phyloP scores from a whole-genome alignment of 495 filamentous ascomycete species.

The Elasticomyces elasticus region DNA sequence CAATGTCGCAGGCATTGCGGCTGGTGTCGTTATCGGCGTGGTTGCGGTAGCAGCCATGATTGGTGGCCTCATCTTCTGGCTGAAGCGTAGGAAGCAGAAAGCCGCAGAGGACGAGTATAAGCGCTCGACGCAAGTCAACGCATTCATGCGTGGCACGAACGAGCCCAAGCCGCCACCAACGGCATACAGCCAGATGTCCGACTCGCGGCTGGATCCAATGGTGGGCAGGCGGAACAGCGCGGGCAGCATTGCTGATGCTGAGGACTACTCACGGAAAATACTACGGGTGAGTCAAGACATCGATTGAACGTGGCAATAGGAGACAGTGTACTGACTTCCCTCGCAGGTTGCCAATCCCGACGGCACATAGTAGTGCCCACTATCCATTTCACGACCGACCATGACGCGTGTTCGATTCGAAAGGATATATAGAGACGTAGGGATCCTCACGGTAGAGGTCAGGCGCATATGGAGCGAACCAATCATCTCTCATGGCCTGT shows the following conservation, averaged over 20 bases:
- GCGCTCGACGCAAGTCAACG: conserved; percentile 58
- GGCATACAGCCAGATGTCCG: conserved; percentile 52
- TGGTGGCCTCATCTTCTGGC: conserved; percentile 62
- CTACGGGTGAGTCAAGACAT: conserved; percentile 59
- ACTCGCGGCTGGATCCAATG: conserved; percentile 77
- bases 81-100: conserved; percentile 62
- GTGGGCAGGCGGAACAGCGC: conserved; percentile 85
- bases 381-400: neutral
- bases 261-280: conserved; percentile 93
- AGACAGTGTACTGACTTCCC: conserved; percentile 1
- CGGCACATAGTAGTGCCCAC: neutral
- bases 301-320: too few species aligned
- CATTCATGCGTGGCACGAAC: conserved; percentile 47
- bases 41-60: conserved; percentile 55
- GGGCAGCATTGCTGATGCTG: conserved; percentile 94
- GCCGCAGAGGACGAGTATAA: conserved; percentile 72
- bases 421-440: neutral
- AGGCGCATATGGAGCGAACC: too few species aligned
- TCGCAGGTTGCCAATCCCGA: conserved; percentile 5
- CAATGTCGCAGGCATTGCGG: conserved; percentile 70
- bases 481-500: too few species aligned
- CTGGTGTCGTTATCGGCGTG: conserved; percentile 78
- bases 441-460: too few species aligned
- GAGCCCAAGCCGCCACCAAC: conserved; percentile 46
- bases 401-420: neutral